Evolutionary conservation across 164 flowering plant species (phyloP), one percentile per base, ranked within the genome.

Genomic region (Tetrastigma voinierianum): DNA sequence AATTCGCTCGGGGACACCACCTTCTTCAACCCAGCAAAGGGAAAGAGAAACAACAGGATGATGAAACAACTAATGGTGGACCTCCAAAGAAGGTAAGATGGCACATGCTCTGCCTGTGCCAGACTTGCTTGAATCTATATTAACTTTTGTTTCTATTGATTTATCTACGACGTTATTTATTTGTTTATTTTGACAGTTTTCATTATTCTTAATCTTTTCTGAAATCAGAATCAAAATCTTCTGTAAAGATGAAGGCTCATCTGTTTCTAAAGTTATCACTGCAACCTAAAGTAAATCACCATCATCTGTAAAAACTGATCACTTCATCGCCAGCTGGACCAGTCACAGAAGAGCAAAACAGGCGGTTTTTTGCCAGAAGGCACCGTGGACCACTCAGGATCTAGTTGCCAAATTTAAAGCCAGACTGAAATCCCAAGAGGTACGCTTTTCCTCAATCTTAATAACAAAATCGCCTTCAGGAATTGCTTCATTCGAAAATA

Each of bases 311-410:
- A 78, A 68, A 76, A 21, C 69, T 67, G 79, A 14, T n/a, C 87
- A 6, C 11, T n/a, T n/a, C 81, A 14, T 16, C 90, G 49, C 21
- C 84, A 20, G 32, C 87, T 59, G 93, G 82, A 21, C 91, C 93
- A 46, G 98, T 95, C 49, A 80, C 90, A 2, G 98, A 89, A 76
- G 98, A 90, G 55, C 97, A 95, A 74, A 92, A 92, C 44, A 82
- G 88, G 87, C 92, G 71, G 90, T 83, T 24, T 65, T 95, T 58
- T 14, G 75, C 81, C 93, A 86, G 69, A 83, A 67, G 70, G 81
- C 86, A 20, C 93, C 84, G 10, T 77, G 92, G 51, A 95, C 96
- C 16, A 92, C 97, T 6, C 92, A 83, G 69, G 97, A 92, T 71
- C 94, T 95, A 60, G 97, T 95, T 68, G 88, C 84, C 24, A 84